Percentiles rank a stretch among this genome's conserved stretches.
Evolutionary conservation across 192 early-diverging fungal species (phyloP).

Genomic region (Coemansia sp.): DNA sequence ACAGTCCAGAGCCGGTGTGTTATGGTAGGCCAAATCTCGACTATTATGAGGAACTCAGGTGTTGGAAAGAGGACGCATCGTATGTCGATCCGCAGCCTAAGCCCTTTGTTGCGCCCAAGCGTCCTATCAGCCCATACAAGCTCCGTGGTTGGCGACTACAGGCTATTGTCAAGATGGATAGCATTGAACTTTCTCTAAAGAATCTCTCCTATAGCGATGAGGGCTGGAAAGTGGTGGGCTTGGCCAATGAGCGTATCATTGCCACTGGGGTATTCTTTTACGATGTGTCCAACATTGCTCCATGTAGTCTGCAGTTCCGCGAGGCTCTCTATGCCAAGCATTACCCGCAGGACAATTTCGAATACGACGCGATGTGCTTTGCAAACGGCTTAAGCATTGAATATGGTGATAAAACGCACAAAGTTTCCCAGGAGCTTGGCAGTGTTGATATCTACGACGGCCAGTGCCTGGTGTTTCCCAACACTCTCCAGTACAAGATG

Average conservation of each 20-base stretch:
- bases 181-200: constrained; percentile 61
- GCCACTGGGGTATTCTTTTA: constrained; percentile 69
- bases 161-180: constrained; percentile 60
- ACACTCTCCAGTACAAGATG: constrained; percentile 62
- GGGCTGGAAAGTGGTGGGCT: constrained; percentile 67
- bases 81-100: constrained; percentile 38
- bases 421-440: constrained; percentile 36
- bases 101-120: constrained; percentile 31
- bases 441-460: constrained; percentile 43
- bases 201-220: constrained; percentile 48
- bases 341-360: constrained; percentile 18
- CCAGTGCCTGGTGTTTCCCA: constrained; percentile 65
- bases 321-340: constrained; percentile 42
- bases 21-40: neutral
- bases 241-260: constrained; percentile 63
- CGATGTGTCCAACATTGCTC: constrained; percentile 60
- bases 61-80: neutral
- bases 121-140: constrained; percentile 18
- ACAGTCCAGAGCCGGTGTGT: neutral
- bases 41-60: neutral
- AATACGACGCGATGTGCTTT: constrained; percentile 9
- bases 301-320: constrained; percentile 14
- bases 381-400: neutral
- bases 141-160: constrained; percentile 38
- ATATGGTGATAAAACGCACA: constrained; percentile 28